Percentiles rank a stretch among this genome's conserved stretches.
phyloP scores from a whole-genome alignment of 2,329 filamentous ascomycete genomes.

The Colletotrichum acutatum region DNA sequence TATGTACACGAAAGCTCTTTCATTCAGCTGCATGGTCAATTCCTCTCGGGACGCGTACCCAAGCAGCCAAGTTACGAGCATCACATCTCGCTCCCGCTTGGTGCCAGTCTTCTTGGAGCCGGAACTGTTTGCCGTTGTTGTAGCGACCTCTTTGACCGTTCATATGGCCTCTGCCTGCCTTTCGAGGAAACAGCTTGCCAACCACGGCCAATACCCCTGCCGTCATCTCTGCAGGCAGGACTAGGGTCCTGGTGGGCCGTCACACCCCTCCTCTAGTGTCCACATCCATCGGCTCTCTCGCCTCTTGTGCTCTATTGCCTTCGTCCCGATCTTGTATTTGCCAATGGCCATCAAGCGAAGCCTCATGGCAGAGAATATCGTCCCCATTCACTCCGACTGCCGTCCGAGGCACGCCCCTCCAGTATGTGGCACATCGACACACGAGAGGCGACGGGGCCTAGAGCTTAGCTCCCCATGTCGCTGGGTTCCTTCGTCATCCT shows the following conservation, averaged over 20 bases:
- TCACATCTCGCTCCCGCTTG: slow-evolving; percentile 1
- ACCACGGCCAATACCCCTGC: slow-evolving; percentile 15
- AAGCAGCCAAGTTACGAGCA: background rate
- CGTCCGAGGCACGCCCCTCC: slow-evolving; percentile 21
- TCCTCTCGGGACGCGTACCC: slow-evolving; percentile 12
- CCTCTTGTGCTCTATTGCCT: slow-evolving; percentile 19
- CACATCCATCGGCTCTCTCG: slow-evolving; percentile 14
- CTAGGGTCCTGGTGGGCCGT: slow-evolving; percentile 4
- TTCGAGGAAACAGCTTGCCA: slow-evolving; percentile 18
- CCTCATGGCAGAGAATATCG: background rate
- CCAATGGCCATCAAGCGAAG: slow-evolving; percentile 21
- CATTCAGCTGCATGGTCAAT: background rate
- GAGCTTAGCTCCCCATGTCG: slow-evolving; percentile 25
- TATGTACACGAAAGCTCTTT: background rate
- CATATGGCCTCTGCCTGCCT: slow-evolving; percentile 5
- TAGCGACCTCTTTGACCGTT: background rate
- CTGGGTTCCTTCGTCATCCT: slow-evolving; percentile 18
- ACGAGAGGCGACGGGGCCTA: slow-evolving; percentile 6
- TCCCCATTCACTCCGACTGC: slow-evolving; percentile 20
- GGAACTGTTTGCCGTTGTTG: background rate
- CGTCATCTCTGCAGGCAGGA: slow-evolving; percentile 23
- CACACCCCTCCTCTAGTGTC: slow-evolving; percentile 16
- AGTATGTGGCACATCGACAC: slow-evolving; percentile 16
- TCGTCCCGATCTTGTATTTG: slow-evolving; percentile 14
- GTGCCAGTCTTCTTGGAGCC: background rate